Conservation (phyloP, 169 alveolate genomes). For the Haemoproteus tartakovskyi region DNA sequence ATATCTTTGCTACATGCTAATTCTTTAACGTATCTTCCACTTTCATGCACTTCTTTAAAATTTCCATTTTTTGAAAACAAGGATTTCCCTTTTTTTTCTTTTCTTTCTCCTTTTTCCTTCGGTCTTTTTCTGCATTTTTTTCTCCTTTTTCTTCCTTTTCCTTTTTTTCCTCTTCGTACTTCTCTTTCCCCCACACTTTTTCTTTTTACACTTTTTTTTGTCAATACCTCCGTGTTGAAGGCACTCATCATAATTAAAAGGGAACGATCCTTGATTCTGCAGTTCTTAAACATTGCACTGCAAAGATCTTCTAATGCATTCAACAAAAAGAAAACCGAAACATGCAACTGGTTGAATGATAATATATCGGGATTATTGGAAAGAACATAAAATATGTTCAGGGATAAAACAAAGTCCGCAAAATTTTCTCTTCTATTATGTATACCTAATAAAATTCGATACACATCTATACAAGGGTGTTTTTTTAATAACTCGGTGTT, state of each 20-base stretch:
- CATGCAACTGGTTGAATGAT: slow-evolving; percentile 15
- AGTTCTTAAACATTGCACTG: not conserved
- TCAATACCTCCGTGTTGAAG: slow-evolving; percentile 6
- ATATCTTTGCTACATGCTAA: too few relatives aligned
- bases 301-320: slow-evolving; percentile 34
- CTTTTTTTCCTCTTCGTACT: not conserved
- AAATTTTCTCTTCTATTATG: slow-evolving; percentile 42
- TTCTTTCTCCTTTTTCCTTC: not conserved
- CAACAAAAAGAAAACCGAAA: slow-evolving; percentile 23
- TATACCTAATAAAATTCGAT: slow-evolving; percentile 27
- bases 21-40: too few relatives aligned
- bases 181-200: not conserved
- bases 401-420: slow-evolving; percentile 44
- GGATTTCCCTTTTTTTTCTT: too few relatives aligned
- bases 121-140: too few relatives aligned
- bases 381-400: slow-evolving; percentile 25
- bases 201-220: slow-evolving; percentile 5
- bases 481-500: too few relatives aligned
- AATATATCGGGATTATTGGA: slow-evolving; percentile 15
- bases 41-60: too few relatives aligned
- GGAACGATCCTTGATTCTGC: slow-evolving; percentile 25
- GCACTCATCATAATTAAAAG: slow-evolving; percentile 25
- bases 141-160: not conserved
- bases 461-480: slow-evolving; percentile 29
- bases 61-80: too few relatives aligned